Base-by-base conservation (phyloP, 2,329 filamentous ascomycete genomes). In the Colletotrichum graminicola region DNA sequence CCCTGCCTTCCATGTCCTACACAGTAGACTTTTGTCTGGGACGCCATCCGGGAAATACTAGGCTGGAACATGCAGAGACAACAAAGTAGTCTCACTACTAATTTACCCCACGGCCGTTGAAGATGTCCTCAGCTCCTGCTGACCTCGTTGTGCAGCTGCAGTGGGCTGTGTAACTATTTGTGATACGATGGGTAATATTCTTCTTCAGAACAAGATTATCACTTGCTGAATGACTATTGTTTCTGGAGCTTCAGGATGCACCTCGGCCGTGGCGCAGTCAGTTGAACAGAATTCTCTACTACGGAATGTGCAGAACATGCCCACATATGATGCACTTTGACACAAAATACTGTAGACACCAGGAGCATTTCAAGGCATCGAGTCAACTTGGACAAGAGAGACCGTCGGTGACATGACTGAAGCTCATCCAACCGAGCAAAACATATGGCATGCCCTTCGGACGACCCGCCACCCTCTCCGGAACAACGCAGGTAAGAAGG, bases 391-490 rank as follows among this genome's bases (percentile, higher is more conserved):
- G 2, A 5, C 8, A 6, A 5, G 14, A 62, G 8, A n/a, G 32
- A 6, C 2, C 1, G 2, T 2, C 39, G 4, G 3, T 11, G 18
- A 1, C 5, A 23, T 34, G 0, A 23, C 5, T 5, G 12, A 41
- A 16, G 23, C 11, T 2, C 21, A 34, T 5, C 12, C 2, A 21
- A 23, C 3, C 8, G 62, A 36, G 21, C 7, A 4, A 23, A 18
- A 21, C 10, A 21, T 10, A 16, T 32, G 3, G 3, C 14, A 64
- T 23, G 12, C 14, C 29, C 49, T 29, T 56, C 26, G 51, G 3
- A 1, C 26, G 23, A 26, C 34, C 23, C 18, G 14, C 5, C 32
- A 26, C 21, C 6, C 26, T 26, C 12, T 14, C 32, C 18, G 12
- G n/a, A n/a, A 26, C 34, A 52, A 54, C 14, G 2, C 3, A 14